Evolutionary conservation across 306 rosid species (phyloP).

Genomic region (Oxytropis ochrocephala): DNA sequence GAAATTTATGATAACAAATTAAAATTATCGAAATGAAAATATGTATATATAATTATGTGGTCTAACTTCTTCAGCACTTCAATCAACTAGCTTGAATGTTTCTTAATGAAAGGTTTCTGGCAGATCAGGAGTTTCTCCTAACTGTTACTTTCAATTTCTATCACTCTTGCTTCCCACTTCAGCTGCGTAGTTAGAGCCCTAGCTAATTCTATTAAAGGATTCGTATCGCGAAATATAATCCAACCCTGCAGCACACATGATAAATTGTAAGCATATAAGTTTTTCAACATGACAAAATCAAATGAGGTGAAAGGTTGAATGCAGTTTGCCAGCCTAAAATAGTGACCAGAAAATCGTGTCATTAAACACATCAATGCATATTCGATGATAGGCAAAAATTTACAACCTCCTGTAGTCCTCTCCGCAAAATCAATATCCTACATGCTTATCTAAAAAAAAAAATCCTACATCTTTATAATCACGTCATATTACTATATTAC

Average conservation of each 20-base stretch:
- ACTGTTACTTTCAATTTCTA: constrained; percentile 73
- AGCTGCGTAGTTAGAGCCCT: constrained; percentile 63
- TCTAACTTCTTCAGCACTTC: constrained; percentile 30
- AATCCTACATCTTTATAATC: too few species aligned
- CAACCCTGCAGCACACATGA: constrained; percentile 72
- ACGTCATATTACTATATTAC: too few species aligned
- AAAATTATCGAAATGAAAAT: constrained; percentile 54
- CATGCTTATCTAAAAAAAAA: too few species aligned
- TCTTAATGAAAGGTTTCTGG: constrained; percentile 85
- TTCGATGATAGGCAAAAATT: too few species aligned
- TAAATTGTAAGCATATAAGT: constrained; percentile 9
- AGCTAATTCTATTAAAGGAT: constrained; percentile 64
- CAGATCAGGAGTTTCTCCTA: constrained; percentile 81
- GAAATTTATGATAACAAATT: constrained; percentile 43
- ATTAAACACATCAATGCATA: too few species aligned
- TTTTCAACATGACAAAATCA: background rate
- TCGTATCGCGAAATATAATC: constrained; percentile 75
- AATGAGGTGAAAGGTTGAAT: background rate
- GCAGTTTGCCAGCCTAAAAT: too few species aligned
- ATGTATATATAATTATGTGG: constrained; percentile 42
- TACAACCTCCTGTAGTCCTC: too few species aligned
- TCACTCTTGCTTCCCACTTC: constrained; percentile 91
- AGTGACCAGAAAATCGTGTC: too few species aligned
- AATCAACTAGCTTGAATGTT: constrained; percentile 48
- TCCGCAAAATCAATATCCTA: too few species aligned